phyloP scores from a whole-genome alignment of 2,329 filamentous ascomycete genomes.

The Ascochyta clinopodiicola region DNA sequence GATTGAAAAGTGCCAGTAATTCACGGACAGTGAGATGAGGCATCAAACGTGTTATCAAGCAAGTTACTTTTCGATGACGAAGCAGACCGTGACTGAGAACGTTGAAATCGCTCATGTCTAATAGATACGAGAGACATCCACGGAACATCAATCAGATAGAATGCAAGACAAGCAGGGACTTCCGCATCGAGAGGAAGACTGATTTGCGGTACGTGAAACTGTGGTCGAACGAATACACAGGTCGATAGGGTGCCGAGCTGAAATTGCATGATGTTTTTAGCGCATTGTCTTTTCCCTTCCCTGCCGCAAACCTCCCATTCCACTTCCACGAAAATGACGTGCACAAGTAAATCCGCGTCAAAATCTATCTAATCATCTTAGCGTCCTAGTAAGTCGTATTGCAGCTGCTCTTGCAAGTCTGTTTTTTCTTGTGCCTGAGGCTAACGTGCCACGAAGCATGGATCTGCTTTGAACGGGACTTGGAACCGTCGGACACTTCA shows the following conservation, averaged over 20 bases:
- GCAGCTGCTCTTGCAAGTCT: constrained; percentile 16
- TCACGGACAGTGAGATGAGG: background rate
- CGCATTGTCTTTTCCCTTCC: constrained; percentile 34
- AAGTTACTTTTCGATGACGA: constrained; percentile 1
- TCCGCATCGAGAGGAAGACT: background rate
- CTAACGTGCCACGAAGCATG: constrained; percentile 46
- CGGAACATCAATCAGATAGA: background rate
- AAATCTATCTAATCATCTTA: constrained; percentile 17
- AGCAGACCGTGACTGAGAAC: background rate
- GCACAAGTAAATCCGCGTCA: constrained; percentile 19
- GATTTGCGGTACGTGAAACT: constrained; percentile 19
- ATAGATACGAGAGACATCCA: too few species aligned
- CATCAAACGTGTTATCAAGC: background rate
- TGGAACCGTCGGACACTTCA: constrained; percentile 43
- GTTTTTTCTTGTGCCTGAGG: constrained; percentile 22
- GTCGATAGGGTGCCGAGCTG: constrained; percentile 45
- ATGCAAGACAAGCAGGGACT: background rate
- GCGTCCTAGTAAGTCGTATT: constrained; percentile 24
- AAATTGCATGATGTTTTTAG: constrained; percentile 45
- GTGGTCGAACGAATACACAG: constrained; percentile 32
- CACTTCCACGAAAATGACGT: constrained; percentile 35
- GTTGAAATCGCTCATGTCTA: background rate
- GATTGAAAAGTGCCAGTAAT: background rate
- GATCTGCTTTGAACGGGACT: constrained; percentile 41
- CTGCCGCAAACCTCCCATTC: constrained; percentile 39